Evolutionary conservation across 176 grass and related monocot species (phyloP), one percentile per base, ranked within the genome.

Genomic region (Avena atlantica): DNA sequence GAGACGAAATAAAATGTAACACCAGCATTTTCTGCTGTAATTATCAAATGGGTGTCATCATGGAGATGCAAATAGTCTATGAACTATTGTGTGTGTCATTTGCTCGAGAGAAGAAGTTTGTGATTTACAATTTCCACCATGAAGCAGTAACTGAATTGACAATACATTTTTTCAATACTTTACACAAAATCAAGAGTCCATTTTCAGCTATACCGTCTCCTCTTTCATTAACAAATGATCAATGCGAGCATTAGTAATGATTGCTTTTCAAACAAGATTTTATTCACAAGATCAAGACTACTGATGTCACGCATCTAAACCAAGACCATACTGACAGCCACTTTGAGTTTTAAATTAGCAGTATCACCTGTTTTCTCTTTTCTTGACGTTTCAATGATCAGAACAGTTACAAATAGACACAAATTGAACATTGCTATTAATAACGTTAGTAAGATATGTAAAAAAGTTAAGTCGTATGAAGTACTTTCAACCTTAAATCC

Each of bases 11-110:
- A 80, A 58, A 37, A 79, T 42, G 20, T n/a, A 79, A 61, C 20
- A 79, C 57, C 78, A n/a, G 9, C 57, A 59, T 31, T 67, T 3
- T 29, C 12, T 16, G 2, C 9, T 19, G 17, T 23, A 80, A 79
- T 60, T 86, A 86, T 36, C 76, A 70, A 56, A 70, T 50, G 55
- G 67, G 40, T 65, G 37, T 31, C 55, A 81, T 40, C 29, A 69
- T 13, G 51, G 45, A 55, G 48, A 51, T 70, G 49, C 16, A n/a
- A 50, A 5, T 34, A 55, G 36, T 34, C 0, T 4, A 69, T 53
- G 19, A 82, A 70, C 3, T 42, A 42, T 6, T 42, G 10, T 31
- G 23, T 12, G 5, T 27, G 61, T 81, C 37, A 49, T 66, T 17
- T 81, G 62, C 47, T 68, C 47, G 27, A 48, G 36, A 51, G 31